Base-by-base conservation (phyloP, 108 stramenopile species). In the Nannochloropsis salina region DNA sequence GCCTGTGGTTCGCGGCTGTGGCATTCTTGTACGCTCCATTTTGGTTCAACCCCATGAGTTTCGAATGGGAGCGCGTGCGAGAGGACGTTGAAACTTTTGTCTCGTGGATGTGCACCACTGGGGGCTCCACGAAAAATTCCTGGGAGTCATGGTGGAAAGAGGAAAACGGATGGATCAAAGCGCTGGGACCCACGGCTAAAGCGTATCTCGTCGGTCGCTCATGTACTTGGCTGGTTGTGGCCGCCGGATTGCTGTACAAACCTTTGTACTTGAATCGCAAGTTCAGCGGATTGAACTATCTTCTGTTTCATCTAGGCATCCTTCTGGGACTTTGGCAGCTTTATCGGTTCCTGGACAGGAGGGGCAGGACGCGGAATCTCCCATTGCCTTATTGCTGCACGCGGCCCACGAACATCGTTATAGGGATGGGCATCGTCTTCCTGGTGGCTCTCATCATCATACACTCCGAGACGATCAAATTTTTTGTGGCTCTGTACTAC, bases 21-120 rank as follows among this genome's bases (percentile, higher is more conserved):
- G 95, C 96, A 18, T 99, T 99, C 92, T 90, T 97, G n/a, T 94
- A 94, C 21, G 96, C 96, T 82, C 98, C 98, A 22, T 98, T 99
- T 93, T 99, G 98, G 98, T 99, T 99, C 92, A 99, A 99, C 85
- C 98, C 98, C n/a, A 92, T 96, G 47, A 96, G 95, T 9, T 97
- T 98, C 86, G 96, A 97, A 81, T 99, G 96, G 96, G 93, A 83
- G 44, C 86, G 94, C 85, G 93, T 94, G 61, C 15, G 61, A n/a
- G 61, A 74, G 82, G 42, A 82, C 43, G 15, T 43, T 15, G 82
- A 21, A 15, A 92, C 92, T 9, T 97, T 94, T 91, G 83, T 95
- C 8, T 85, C 91, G 40, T 99, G 98, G 98, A 96, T 98, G 90
- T 82, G 42, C 6, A 85, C 89, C 2, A 81, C 84, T 5, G 85